Evolutionary conservation across 495 filamentous ascomycete species (phyloP).

Genomic region (Xylaria bambusicola): DNA sequence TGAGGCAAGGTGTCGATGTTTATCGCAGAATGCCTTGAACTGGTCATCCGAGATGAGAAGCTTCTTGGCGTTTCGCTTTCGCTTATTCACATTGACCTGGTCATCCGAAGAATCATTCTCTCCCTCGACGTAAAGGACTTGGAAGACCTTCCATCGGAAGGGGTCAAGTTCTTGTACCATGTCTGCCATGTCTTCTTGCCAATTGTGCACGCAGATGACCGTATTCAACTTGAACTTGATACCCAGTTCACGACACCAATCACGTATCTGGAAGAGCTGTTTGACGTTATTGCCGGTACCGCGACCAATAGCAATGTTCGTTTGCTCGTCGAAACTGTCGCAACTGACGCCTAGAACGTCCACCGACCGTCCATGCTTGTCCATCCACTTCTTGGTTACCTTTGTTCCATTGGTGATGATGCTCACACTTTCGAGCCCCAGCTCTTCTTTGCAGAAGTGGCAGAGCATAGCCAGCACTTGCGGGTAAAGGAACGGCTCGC

Average conservation of each 20-base stretch:
- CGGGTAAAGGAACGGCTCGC: constrained; percentile 61
- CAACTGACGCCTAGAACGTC: constrained; percentile 60
- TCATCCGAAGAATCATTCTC: constrained; percentile 54
- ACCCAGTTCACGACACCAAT: constrained; percentile 47
- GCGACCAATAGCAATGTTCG: constrained; percentile 56
- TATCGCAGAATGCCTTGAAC: constrained; percentile 49
- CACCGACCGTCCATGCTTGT: constrained; percentile 43
- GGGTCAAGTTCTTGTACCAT: constrained; percentile 44
- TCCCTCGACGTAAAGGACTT: constrained; percentile 56
- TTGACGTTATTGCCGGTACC: constrained; percentile 48
- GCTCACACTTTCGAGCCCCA: constrained; percentile 53
- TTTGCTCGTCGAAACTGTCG: constrained; percentile 58
- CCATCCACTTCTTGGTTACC: constrained; percentile 47
- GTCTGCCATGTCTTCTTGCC: constrained; percentile 57
- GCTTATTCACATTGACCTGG: constrained; percentile 9
- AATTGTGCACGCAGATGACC: constrained; percentile 54
- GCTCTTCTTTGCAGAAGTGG: constrained; percentile 53
- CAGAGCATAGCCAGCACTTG: constrained; percentile 48
- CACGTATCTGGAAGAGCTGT: constrained; percentile 44
- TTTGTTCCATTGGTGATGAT: constrained; percentile 58
- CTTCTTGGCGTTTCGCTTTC: constrained; percentile 45
- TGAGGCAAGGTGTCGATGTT: constrained; percentile 43
- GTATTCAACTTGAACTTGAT: constrained; percentile 65
- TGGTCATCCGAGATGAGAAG: constrained; percentile 55
- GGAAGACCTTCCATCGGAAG: constrained; percentile 63